phyloP scores from a whole-genome alignment of 345 rosid genomes.

The Citrus australasica region DNA sequence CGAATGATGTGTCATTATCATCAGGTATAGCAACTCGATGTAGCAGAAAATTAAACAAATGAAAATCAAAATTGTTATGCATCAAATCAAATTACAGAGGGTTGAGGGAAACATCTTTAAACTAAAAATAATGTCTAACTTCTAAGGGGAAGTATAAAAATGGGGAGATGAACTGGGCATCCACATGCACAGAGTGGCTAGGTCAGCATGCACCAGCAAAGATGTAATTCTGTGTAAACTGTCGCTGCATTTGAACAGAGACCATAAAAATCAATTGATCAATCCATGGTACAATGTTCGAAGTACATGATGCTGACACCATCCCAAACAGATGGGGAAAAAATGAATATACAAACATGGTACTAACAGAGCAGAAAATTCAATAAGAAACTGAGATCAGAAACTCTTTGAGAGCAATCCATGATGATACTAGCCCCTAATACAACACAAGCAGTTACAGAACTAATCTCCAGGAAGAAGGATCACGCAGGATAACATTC shows the following conservation, averaged over 20 bases:
- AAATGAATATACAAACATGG: background rate
- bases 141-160: background rate
- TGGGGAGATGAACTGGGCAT: too few species aligned
- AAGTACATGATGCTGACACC: background rate
- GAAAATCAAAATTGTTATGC: background rate
- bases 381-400: background rate
- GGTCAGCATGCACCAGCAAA: background rate
- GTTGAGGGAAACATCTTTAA: background rate
- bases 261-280: background rate
- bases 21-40: background rate
- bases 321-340: background rate
- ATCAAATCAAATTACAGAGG: background rate
- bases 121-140: background rate
- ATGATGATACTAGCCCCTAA: background rate
- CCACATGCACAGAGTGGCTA: too few species aligned
- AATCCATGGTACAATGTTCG: background rate
- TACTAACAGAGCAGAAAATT: background rate
- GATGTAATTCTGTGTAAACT: background rate
- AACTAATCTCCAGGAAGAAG: background rate
- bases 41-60: background rate
- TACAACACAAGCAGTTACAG: background rate
- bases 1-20: background rate
- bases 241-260: background rate
- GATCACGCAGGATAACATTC: background rate
- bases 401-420: background rate